phyloP scores from a whole-genome alignment of 176 grass and related monocot species.

The Rhynchospora breviuscula region DNA sequence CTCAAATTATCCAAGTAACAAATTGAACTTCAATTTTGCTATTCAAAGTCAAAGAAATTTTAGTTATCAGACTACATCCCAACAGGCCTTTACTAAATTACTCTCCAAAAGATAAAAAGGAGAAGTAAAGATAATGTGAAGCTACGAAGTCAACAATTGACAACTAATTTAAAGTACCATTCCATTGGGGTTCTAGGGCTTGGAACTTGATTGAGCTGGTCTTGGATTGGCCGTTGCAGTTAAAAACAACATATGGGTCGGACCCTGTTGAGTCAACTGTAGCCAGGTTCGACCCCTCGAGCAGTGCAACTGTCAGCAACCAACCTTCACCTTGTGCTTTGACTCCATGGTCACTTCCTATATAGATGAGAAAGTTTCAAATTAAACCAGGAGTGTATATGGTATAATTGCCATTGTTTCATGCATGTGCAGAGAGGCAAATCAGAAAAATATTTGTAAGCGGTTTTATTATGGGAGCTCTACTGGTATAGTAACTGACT shows the following conservation, averaged over 20 bases:
- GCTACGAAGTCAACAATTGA: neutral
- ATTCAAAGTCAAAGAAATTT: neutral
- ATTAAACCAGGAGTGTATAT: neutral
- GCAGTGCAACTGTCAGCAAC: conserved; percentile 83
- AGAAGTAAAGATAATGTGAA: neutral
- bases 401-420: neutral
- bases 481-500: neutral
- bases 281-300: conserved; percentile 63
- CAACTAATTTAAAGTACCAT: conserved; percentile 47
- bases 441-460: neutral
- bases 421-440: neutral
- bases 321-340: conserved; percentile 87
- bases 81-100: neutral
- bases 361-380: neutral
- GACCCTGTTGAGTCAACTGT: conserved; percentile 67
- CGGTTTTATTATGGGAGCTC: neutral
- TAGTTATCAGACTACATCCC: neutral
- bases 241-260: conserved; percentile 96
- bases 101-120: neutral
- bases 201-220: conserved; percentile 98
- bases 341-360: conserved; percentile 74
- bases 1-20: neutral
- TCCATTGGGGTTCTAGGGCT: conserved; percentile 85
- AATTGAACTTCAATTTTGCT: neutral
- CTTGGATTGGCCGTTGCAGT: conserved; percentile 83